Percentiles rank a stretch among this genome's conserved stretches.
phyloP scores from a whole-genome alignment of 2,329 filamentous ascomycete species.

The Botrytis porri region DNA sequence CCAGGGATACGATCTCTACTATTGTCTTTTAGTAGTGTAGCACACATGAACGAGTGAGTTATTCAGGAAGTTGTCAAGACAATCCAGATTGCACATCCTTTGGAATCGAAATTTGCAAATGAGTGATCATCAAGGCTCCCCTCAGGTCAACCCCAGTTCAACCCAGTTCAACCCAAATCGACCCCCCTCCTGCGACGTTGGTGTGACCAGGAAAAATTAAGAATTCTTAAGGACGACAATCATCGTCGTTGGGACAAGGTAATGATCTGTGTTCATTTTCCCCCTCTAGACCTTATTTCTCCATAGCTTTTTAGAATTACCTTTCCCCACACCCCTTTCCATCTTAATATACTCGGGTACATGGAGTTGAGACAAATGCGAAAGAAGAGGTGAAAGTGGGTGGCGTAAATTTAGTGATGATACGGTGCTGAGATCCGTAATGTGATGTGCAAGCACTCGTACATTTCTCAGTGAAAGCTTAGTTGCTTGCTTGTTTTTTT shows the following conservation, averaged over 20 bases:
- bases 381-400: not conserved
- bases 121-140: conserved; percentile 5
- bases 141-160: not conserved
- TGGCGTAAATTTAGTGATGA: conserved; percentile 4
- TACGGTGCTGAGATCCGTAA: conserved; percentile 4
- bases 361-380: not conserved
- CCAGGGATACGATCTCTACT: conserved; percentile 4
- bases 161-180: not conserved
- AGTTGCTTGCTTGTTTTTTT: not conserved
- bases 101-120: not conserved
- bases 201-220: not conserved
- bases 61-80: conserved; percentile 16
- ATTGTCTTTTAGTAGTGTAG: conserved; percentile 2
- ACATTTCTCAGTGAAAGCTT: not conserved
- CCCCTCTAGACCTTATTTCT: not conserved
- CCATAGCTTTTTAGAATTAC: not conserved
- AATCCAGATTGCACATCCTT: not conserved
- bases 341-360: not conserved
- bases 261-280: conserved; percentile 1
- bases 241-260: conserved; percentile 5
- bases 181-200: not conserved
- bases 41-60: conserved; percentile 1
- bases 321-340: not conserved
- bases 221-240: not conserved
- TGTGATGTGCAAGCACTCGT: not conserved